These are phyloP conservation scores for Huntiella bhutanensis DNA, from an alignment of 2,329 filamentous ascomycete genomes.

Conservation along the genomic window DNA sequence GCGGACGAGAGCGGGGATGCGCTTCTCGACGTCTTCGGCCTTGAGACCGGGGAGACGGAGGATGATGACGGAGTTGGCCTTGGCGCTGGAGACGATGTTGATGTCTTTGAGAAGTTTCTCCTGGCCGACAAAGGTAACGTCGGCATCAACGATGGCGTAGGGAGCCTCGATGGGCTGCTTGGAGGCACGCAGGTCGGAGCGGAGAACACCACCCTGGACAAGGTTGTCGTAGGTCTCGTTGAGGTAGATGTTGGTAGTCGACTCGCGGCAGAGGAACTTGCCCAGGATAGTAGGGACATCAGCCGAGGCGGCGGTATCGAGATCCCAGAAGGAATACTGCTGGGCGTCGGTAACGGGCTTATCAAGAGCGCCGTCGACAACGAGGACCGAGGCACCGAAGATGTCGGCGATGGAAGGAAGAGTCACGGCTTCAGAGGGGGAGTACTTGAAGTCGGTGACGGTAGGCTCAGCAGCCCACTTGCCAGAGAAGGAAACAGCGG, in stretches of 20 bases:
- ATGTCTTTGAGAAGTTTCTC: constrained; percentile 64
- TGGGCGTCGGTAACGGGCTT: constrained; percentile 19
- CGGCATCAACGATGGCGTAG: constrained; percentile 61
- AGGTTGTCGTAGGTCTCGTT: constrained; percentile 47
- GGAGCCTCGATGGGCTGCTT: constrained; percentile 69
- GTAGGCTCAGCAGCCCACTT: constrained; percentile 42
- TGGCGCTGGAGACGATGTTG: constrained; percentile 51
- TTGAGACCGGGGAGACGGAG: constrained; percentile 63
- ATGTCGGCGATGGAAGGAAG: constrained; percentile 33
- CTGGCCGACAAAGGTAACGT: constrained; percentile 61
- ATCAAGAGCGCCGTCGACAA: constrained; percentile 33
- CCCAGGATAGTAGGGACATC: constrained; percentile 43
- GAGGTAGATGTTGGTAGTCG: constrained; percentile 39
- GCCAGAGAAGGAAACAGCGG: constrained; percentile 61
- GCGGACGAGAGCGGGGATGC: constrained; percentile 50
- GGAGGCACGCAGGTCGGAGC: constrained; percentile 71
- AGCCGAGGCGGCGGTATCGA: constrained; percentile 52
- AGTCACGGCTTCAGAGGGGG: constrained; percentile 41
- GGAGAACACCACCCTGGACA: constrained; percentile 56
- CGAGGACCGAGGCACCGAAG: constrained; percentile 28
- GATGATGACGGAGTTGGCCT: constrained; percentile 52
- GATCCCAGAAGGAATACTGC: constrained; percentile 88
- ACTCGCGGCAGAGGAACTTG: constrained; percentile 50
- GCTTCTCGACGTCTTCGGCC: constrained; percentile 78
- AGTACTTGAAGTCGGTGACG: constrained; percentile 78